phyloP scores from a whole-genome alignment of 2,329 filamentous ascomycete species.

The Cladophialophora carrionii region DNA sequence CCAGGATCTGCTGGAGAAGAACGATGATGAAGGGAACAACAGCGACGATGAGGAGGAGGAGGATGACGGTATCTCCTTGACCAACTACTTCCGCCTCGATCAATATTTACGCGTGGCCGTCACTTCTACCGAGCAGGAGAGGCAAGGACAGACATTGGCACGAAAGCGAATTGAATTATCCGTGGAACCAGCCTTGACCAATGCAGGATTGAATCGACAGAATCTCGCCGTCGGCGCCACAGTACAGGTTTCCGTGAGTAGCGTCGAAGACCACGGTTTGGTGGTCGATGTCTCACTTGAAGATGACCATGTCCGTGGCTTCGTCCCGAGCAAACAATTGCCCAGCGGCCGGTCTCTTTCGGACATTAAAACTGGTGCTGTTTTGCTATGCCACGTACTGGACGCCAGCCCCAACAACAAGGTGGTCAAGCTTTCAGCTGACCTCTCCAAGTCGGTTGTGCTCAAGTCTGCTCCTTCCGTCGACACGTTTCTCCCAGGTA shows the following conservation, averaged over 20 bases:
- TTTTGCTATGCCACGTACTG: constrained; percentile 80
- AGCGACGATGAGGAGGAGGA: constrained; percentile 49
- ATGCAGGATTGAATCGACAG: constrained; percentile 71
- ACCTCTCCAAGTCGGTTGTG: constrained; percentile 54
- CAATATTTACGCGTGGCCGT: constrained; percentile 89
- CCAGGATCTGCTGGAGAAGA: constrained; percentile 66
- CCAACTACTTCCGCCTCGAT: constrained; percentile 75
- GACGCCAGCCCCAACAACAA: constrained; percentile 76
- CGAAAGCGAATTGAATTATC: constrained; percentile 88
- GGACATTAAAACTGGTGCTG: constrained; percentile 76
- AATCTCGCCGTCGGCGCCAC: constrained; percentile 76
- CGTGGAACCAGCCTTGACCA: constrained; percentile 75
- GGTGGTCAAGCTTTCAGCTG: constrained; percentile 81
- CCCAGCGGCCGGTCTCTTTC: constrained; percentile 67
- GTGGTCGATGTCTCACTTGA: constrained; percentile 88
- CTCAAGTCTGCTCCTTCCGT: constrained; percentile 81
- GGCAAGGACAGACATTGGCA: constrained; percentile 55
- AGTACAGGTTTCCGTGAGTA: constrained; percentile 83
- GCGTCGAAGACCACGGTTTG: constrained; percentile 93
- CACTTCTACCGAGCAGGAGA: constrained; percentile 69
- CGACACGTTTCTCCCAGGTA: constrained; percentile 87
- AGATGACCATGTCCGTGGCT: constrained; percentile 71
- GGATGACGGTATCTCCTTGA: constrained; percentile 69
- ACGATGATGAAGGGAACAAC: constrained; percentile 60
- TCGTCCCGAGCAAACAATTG: constrained; percentile 82